A percentile compares a stretch with the other conserved stretches of the same genome.
These are phyloP conservation scores for Penicillium psychrosexuale DNA, from an alignment of 2,329 filamentous ascomycete species.

Conservation along the genomic window DNA sequence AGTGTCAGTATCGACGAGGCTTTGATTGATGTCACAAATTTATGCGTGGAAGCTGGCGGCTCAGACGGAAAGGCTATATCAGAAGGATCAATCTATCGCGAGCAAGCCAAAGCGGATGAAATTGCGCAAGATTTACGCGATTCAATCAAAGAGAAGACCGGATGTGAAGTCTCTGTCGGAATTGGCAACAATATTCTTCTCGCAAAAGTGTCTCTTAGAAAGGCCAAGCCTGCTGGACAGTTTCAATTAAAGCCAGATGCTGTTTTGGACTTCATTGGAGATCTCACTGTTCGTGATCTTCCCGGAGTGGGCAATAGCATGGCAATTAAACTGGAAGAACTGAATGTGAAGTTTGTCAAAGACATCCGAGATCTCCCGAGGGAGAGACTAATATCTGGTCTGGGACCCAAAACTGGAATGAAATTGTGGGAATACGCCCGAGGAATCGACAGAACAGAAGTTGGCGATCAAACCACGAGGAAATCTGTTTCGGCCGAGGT, in stretches of 20 bases:
- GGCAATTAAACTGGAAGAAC: conserved; percentile 79
- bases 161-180: conserved; percentile 85
- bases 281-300: conserved; percentile 73
- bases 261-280: conserved; percentile 71
- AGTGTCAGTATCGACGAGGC: conserved; percentile 98
- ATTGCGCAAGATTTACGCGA: conserved; percentile 67
- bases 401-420: conserved; percentile 90
- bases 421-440: conserved; percentile 87
- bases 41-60: conserved; percentile 64
- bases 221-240: conserved; percentile 92
- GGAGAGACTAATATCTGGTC: conserved; percentile 66
- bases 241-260: conserved; percentile 81
- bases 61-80: conserved; percentile 63
- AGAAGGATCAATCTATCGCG: conserved; percentile 69
- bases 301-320: conserved; percentile 93
- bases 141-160: conserved; percentile 69
- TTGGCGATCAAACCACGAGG: conserved; percentile 78
- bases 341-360: conserved; percentile 76
- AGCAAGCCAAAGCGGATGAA: conserved; percentile 73
- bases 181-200: conserved; percentile 88
- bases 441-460: conserved; percentile 80
- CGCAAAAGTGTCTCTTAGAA: conserved; percentile 85
- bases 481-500: conserved; percentile 97
- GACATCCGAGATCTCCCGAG: conserved; percentile 75
- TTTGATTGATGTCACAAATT: conserved; percentile 73